A percentile compares a stretch with the other conserved stretches of the same genome.
Evolutionary conservation across 148 eudicot genomes (phyloP).

Genomic region (Amaranthus hypochondriacus): DNA sequence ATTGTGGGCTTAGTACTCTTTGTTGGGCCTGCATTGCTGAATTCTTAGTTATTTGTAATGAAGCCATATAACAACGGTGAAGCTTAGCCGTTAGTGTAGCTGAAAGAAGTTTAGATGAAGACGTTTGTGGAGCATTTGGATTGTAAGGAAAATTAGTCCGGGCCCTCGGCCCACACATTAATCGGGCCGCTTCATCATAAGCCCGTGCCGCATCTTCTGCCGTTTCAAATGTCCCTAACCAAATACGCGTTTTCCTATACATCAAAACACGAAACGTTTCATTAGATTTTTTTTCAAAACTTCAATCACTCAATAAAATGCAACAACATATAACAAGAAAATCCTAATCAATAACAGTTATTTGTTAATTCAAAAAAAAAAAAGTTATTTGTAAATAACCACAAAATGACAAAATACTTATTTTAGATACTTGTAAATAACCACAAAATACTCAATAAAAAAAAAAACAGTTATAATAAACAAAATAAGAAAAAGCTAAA

Average conservation of each 20-base stretch:
- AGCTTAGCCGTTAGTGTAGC: slow-evolving; percentile 70
- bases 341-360: background rate
- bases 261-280: slow-evolving; percentile 8
- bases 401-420: too few species aligned
- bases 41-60: slow-evolving; percentile 51
- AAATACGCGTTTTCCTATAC: slow-evolving; percentile 72
- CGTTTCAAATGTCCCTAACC: slow-evolving; percentile 79
- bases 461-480: too few species aligned
- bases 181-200: slow-evolving; percentile 77
- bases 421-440: too few species aligned
- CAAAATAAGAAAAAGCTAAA: too few species aligned
- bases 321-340: background rate
- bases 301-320: background rate
- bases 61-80: slow-evolving; percentile 76
- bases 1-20: slow-evolving; percentile 6
- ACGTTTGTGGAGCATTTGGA: slow-evolving; percentile 44
- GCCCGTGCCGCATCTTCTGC: slow-evolving; percentile 85
- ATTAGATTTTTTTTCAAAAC: background rate
- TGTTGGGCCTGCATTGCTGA: slow-evolving; percentile 35
- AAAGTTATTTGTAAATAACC: too few species aligned
- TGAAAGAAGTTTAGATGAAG: slow-evolving; percentile 62
- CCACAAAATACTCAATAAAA: too few species aligned
- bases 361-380: background rate
- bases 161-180: slow-evolving; percentile 76
- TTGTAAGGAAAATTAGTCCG: slow-evolving; percentile 73